Evolutionary conservation across 352 stramenopile genomes (phyloP).

Genomic region (Globisporangium nodosum): DNA sequence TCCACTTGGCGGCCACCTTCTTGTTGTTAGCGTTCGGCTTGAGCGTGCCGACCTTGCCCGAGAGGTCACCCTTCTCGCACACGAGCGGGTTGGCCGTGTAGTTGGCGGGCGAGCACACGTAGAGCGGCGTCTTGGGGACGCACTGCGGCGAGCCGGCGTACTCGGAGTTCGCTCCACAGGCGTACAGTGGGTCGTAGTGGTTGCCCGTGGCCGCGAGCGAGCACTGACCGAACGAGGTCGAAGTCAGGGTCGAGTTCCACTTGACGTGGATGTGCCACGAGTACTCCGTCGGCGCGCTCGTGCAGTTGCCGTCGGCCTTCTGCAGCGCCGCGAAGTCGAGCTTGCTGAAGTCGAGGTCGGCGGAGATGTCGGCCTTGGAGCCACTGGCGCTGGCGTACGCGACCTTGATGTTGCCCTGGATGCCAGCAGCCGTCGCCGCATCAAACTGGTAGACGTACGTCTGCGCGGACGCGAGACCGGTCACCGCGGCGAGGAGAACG

Average conservation of each 20-base stretch:
- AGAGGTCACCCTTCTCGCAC: constrained; percentile 57
- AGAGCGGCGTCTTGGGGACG: constrained; percentile 24
- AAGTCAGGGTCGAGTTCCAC: constrained; percentile 16
- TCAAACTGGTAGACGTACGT: constrained; percentile 37
- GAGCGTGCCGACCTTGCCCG: constrained; percentile 42
- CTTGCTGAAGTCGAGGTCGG: constrained; percentile 39
- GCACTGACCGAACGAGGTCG: constrained; percentile 37
- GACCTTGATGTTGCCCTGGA: constrained; percentile 35
- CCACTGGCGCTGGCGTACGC: constrained; percentile 27
- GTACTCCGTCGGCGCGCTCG: constrained; percentile 12
- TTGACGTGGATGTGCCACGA: constrained; percentile 35
- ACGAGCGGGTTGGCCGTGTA: constrained; percentile 29
- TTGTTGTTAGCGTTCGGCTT: constrained; percentile 16
- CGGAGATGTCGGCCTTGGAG: constrained; percentile 33
- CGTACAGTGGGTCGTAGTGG: constrained; percentile 53
- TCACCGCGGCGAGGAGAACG: constrained; percentile 22
- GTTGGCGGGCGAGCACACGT: constrained; percentile 31
- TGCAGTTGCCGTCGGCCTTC: constrained; percentile 36
- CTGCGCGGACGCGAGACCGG: constrained; percentile 6
- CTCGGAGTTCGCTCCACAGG: constrained; percentile 50
- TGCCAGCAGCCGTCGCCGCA: constrained; percentile 23
- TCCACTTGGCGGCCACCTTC: constrained; percentile 6
- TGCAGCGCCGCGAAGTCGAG: constrained; percentile 27
- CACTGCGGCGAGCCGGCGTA: constrained; percentile 33
- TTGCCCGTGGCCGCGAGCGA: constrained; percentile 30